Evolutionary conservation across 257 asterid species (phyloP), one percentile per base, ranked within the genome.

Genomic region (Ilex aquifolium): DNA sequence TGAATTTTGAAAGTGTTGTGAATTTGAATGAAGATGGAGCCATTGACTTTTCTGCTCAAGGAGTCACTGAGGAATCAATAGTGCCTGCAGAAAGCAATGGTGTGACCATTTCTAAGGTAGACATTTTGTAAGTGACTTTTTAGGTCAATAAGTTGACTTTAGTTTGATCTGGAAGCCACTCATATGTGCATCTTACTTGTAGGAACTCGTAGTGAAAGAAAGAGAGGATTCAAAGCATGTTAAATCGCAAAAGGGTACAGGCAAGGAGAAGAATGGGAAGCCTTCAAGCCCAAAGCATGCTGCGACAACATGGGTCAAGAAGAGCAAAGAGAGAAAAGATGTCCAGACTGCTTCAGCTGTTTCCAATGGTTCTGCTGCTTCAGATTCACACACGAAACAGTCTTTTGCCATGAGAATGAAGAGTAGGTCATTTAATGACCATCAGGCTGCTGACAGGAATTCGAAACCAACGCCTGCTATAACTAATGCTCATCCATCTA

Each of bases 401-500:
- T 42, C 74, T n/a, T 57, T 50, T 40, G 65, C 67, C 3, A 29
- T 55, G 13, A 71, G 39, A 64, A 64, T 63, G 2, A 79, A 75
- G 74, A 63, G 73, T 65, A 78, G 71, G 69, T 74, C 77, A 57
- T 58, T 59, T 48, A 69, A 66, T 42, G 79, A 63, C 32, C 62
- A 55, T 59, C 71, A 60, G 36, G 62, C 8, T 36, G 42, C 42
- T 36, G 42, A 8, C 5, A 36, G 42, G 7, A 36, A 36, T 36
- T 36, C 42, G 59, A 75, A 75, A 48, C 64, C 68, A 21, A 58
- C 61, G 29, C 9, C 64, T 56, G 17, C 69, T 64, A 63, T 60
- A 50, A 39, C 61, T 15, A 69, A 65, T 42, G 49, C 54, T 32
- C 58, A 60, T 65, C 68, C 42, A 36, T 36, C 42, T 36, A 36